Evolutionary conservation across 768 basidiomycete species (phyloP).

Genomic region (Galerina sulciceps): DNA sequence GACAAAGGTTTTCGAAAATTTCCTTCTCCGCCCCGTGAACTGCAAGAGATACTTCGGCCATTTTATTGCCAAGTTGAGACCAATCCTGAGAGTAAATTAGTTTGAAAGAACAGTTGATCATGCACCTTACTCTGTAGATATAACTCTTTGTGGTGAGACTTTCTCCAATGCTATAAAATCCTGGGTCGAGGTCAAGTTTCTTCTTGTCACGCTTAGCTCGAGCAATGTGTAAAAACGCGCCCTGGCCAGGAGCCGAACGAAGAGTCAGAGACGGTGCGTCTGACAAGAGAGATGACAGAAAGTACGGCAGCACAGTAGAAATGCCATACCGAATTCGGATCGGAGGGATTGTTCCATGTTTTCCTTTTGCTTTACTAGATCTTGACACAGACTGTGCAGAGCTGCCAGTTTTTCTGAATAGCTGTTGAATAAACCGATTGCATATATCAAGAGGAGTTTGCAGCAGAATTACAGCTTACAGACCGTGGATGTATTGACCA

Average conservation of each 20-base stretch:
- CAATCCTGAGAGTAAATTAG: slow-evolving; percentile 56
- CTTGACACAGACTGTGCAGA: slow-evolving; percentile 53
- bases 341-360: slow-evolving; percentile 61
- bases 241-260: slow-evolving; percentile 67
- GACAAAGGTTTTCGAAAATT: slow-evolving; percentile 70
- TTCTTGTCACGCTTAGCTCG: slow-evolving; percentile 65
- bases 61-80: slow-evolving; percentile 73
- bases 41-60: slow-evolving; percentile 57
- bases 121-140: slow-evolving; percentile 58
- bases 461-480: neutral
- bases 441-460: neutral
- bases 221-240: slow-evolving; percentile 76
- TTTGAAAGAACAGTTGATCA: neutral
- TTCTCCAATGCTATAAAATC: slow-evolving; percentile 64
- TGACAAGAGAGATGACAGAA: slow-evolving; percentile 26
- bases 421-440: slow-evolving; percentile 33
- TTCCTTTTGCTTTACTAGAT: slow-evolving; percentile 49
- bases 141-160: slow-evolving; percentile 70
- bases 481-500: slow-evolving; percentile 75
- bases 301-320: neutral
- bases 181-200: slow-evolving; percentile 47
- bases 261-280: slow-evolving; percentile 76
- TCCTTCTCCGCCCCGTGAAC: slow-evolving; percentile 68
- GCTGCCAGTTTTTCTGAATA: slow-evolving; percentile 58
- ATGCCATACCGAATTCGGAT: slow-evolving; percentile 51